Evolutionary conservation across 371 early-diverging fungal genomes (phyloP), one percentile per base, ranked within the genome.

Genomic region (Rhizopus sp.): DNA sequence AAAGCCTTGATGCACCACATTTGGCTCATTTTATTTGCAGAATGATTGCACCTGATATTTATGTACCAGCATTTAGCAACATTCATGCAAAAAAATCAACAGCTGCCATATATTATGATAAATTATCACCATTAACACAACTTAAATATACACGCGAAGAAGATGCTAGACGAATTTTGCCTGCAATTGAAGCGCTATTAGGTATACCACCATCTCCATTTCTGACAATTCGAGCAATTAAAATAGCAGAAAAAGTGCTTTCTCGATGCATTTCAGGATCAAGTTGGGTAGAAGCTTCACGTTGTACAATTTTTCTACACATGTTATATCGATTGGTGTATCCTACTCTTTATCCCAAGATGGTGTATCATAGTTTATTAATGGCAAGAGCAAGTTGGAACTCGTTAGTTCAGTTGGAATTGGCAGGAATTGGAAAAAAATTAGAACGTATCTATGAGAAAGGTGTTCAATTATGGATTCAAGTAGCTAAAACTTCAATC

Each of bases 341-440:
- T 56, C 87, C 87, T 32, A 68, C 83, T 2, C 72, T 76, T 46
- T 87, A 90, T 65, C 89, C 92, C 2, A 62, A 85, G 8, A 62
- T 87, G 13, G 81, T 81, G 4, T 50, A 50, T 50, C 88, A 89
- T 52, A 72, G 73, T 34, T 58, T 89, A 38, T 68, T 82, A 29
- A 48, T 85, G 33, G 84, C 85, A 17, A 83, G 88, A 59, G 72
- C 84, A 41, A 61, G 77, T 7, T 88, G 86, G 88, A 88, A 89
- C 42, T 69, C 70, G 8, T 32, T 75, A 32, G 76, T 75, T 2
- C 76, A 75, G 23, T 45, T 75, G 48, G 76, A 75, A 59, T 44
- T 75, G 34, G 70, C 72, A 1, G 73, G 76, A 2, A 67, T 75
- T 13, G 72, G 72, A 12, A 64, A 62, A 7, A 69, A 70, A 16